Evolutionary conservation across 129 eudicot genomes (phyloP), one percentile per base, ranked within the genome.

Genomic region (Flaveria brownii): DNA sequence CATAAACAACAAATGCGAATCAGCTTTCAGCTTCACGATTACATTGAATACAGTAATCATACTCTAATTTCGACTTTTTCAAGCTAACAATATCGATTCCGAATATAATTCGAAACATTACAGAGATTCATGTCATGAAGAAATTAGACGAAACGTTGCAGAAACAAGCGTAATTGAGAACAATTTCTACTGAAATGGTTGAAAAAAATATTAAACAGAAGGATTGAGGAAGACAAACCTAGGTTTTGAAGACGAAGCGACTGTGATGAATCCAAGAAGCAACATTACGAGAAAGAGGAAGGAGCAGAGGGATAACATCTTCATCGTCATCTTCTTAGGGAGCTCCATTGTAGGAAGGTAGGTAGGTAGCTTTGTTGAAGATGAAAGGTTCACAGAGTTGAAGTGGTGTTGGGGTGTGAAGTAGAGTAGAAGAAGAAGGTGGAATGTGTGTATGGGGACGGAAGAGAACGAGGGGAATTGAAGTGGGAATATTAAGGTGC

Each of bases 251-350:
- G 64, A 39, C 36, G 71, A 45, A 20, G 71, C 57, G 72, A 49
- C 60, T n/a, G 84, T 67, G 43, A 77, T 28, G 61, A 80, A 76
- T 17, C 18, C 81, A 43, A 36, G 85, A 57, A 83, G 76, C 54
- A 84, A 20, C 52, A 86, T 20, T 26, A 84, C 43, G n/a, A 82
- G 78, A 28, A 87, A 51, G 68, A 83, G 71, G 51, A 80, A 47
- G n/a, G n/a, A 45, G 13, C 13, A 39, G 46, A 71, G n/a, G 76
- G 77, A 68, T 61, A 72, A 59, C 41, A 36, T 36, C 41, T 5
- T 36, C 41, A 5, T 36, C 16, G 61, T 6, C 23, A 13, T 22
- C 55, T 22, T 86, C 43, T 56, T 76, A 47, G 82, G 69, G 0
- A 66, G 3, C 71, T 49, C 78, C 85, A 83, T 80, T 47, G 81